These are phyloP conservation scores for Niveomyces coronatus DNA, from an alignment of 2,329 filamentous ascomycete species.

Conservation along the genomic window DNA sequence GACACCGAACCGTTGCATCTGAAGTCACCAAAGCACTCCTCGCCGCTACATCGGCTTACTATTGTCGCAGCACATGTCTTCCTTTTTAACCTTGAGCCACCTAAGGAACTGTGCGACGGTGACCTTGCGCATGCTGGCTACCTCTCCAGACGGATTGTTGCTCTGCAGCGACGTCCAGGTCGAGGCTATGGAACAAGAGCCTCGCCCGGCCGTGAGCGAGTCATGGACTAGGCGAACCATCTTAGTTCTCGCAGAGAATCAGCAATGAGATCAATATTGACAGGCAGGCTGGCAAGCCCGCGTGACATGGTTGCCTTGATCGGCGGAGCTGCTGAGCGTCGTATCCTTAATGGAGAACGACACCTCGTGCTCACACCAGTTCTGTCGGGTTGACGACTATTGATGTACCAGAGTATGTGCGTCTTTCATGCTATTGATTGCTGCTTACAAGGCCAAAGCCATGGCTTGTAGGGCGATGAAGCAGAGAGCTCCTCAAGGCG, in stretches of 20 bases:
- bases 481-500: too few species aligned
- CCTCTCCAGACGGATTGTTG: too few species aligned
- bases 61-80: too few species aligned
- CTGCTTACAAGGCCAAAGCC: conserved; percentile 1
- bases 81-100: too few species aligned
- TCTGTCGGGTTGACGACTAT: conserved; percentile 3
- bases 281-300: conserved; percentile 2
- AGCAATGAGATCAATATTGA: background rate
- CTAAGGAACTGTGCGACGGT: too few species aligned
- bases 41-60: too few species aligned
- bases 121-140: too few species aligned
- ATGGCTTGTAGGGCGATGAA: too few species aligned
- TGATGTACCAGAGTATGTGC: too few species aligned
- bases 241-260: background rate
- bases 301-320: conserved; percentile 5
- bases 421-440: background rate
- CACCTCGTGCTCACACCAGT: conserved; percentile 7
- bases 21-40: too few species aligned
- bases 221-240: background rate
- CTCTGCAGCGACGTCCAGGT: too few species aligned
- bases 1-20: too few species aligned
- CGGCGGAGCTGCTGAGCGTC: conserved; percentile 3
- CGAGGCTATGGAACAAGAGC: conserved; percentile 1
- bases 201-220: background rate
- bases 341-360: conserved; percentile 5